Base-by-base conservation (phyloP, 257 asterid species). In the Paulownia fortunei region DNA sequence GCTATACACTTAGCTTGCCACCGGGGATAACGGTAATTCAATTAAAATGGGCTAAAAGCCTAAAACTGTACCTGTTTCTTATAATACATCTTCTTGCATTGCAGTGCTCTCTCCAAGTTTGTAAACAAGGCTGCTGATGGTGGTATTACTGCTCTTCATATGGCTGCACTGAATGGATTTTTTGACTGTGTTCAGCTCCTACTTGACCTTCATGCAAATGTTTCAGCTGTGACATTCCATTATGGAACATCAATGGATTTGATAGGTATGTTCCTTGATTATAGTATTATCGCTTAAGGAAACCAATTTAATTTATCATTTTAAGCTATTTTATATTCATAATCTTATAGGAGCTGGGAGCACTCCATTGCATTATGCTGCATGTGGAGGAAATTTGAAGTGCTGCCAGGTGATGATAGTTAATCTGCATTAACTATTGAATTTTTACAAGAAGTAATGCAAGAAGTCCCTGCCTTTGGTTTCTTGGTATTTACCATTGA, bases 101-200 rank as follows among this genome's bases (percentile, higher is more conserved):
- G 78, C 92, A 96, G 99, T 83, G 91, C 89, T 0, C 90, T 93
- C 77, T 87, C 90, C 51, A 96, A 89, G 85, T 89, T 90, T 85
- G 93, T 93, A 76, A 96, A 90, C 84, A 96, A 92, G 86, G 97
- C 97, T 75, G 99, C 98, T 34, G 99, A 96, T 81, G 96, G 98
- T 52, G 99, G 99, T 32, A 89, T 93, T 69, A 96, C 99, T 23
- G 99, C 99, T 83, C 97, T 96, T 73, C 99, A 96, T 79, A 93
- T 96, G 97, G 97, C 99, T 80, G 97, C 99, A 7, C 84, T 96
- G 86, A 96, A 96, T 78, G 99, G 99, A 74, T 86, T 92, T 80
- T 96, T 93, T 76, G 98, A 96, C 80, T 93, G 98, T 80, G 96
- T 93, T 59, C 98, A 93, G 78, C 96, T 96, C 83, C 91, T 96